phyloP scores from a whole-genome alignment of 192 early-diverging fungal species.

The Coemansia erecta region DNA sequence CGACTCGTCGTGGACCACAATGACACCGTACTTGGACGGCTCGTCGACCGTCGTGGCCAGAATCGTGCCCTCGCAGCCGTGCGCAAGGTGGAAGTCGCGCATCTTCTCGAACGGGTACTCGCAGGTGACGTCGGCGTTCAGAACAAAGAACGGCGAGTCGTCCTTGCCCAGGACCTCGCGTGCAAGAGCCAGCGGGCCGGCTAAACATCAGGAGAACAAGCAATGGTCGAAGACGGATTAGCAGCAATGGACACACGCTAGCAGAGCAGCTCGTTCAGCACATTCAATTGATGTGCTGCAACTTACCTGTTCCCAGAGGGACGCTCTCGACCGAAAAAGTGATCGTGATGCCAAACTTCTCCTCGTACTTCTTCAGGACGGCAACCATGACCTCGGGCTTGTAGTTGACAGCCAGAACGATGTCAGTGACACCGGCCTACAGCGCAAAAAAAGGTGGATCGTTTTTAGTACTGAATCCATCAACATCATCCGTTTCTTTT shows the following conservation, averaged over 20 bases:
- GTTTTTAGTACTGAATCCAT: too few species aligned
- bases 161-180: slow-evolving; percentile 88
- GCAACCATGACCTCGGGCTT: slow-evolving; percentile 96
- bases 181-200: slow-evolving; percentile 94
- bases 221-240: not conserved
- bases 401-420: slow-evolving; percentile 99
- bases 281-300: too few species aligned
- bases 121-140: slow-evolving; percentile 99
- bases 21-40: slow-evolving; percentile 98
- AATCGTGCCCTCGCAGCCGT: slow-evolving; percentile 95
- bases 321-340: slow-evolving; percentile 97
- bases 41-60: slow-evolving; percentile 97
- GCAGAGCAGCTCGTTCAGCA: too few species aligned
- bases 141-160: slow-evolving; percentile 94
- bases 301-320: slow-evolving; percentile 82
- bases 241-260: not conserved
- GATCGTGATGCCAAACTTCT: slow-evolving; percentile 87
- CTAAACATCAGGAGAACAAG: slow-evolving; percentile 19
- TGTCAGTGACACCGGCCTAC: slow-evolving; percentile 95
- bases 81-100: slow-evolving; percentile 84
- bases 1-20: slow-evolving; percentile 76
- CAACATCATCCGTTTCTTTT: too few species aligned
- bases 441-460: not conserved
- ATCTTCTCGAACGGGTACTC: slow-evolving; percentile 94
- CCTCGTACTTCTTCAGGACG: slow-evolving; percentile 91